Base-by-base conservation (phyloP, 2,329 filamentous ascomycete species). In the Colletotrichum echinochloae region DNA sequence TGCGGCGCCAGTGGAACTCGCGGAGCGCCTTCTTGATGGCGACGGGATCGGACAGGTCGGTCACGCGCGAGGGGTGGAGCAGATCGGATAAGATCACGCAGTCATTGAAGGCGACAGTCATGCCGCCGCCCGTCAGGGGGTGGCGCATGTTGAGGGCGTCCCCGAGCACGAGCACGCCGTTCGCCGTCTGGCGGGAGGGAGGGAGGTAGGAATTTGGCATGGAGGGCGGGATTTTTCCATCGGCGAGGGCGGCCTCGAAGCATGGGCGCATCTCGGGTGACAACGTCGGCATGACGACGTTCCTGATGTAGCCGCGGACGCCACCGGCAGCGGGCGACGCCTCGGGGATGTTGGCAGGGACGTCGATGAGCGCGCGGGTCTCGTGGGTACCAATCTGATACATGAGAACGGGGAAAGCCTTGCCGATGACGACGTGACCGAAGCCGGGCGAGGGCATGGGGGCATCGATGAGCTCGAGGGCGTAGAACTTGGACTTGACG, bases 101-200 rank as follows among this genome's bases (percentile, higher is more conserved):
- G 78, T 99, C 96, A 82, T 95, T 97, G 81, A 99, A 92, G 1
- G 94, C 96, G 1, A 98, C 96, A 0, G 95, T 98, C 96, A 99
- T 99, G 76, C 96, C 96, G 74, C 96, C 96, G 63, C 96, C 96
- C 0, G 96, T 99, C 16, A 99, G 87, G 1, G 96, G 96, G 82
- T 99, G 96, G n/a, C 96, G 93, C 96, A 99, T 99, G 84, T 99
- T 99, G 87, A 97, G 91, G 18, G 96, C 95, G 79, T 99, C 96
- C 70, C 96, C 96, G 11, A 98, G 87, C 44, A 99, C 85, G 59
- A 97, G 86, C 71, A 97, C 88, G 78, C 93, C 92, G 55, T 81
- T 81, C 55, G 61, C 59, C 4, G 76, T 77, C 71, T 92, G 92
- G 54, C 82, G 83, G 0, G 90, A 88, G 0, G 96, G 90, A 6